phyloP scores from a whole-genome alignment of 2,329 filamentous ascomycete species.

The Lachnellula hyalina region DNA sequence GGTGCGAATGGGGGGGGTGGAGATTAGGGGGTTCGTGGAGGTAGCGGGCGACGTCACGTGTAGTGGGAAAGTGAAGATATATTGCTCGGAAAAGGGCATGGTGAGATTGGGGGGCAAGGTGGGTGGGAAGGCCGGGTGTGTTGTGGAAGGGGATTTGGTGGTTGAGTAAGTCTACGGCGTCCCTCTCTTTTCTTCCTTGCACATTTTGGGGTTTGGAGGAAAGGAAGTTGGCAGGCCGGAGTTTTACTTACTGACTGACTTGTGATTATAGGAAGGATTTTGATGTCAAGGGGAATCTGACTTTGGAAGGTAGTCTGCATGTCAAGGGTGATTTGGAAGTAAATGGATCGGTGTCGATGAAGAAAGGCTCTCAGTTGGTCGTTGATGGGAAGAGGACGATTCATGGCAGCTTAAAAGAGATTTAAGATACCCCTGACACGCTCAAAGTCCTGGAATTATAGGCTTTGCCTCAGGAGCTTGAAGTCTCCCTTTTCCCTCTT shows the following conservation, averaged over 20 bases:
- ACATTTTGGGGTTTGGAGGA: neutral
- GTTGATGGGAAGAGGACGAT: slow-evolving; percentile 24
- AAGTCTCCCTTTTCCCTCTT: no score
- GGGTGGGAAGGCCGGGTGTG: neutral
- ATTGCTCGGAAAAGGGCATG: slow-evolving; percentile 3
- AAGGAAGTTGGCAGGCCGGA: neutral
- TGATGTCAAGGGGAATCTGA: slow-evolving; percentile 8
- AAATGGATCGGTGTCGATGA: slow-evolving; percentile 15
- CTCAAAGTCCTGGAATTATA: no score
- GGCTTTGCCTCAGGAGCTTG: no score
- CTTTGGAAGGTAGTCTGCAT: slow-evolving; percentile 16
- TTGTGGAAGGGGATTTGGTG: slow-evolving; percentile 4
- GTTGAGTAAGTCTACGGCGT: slow-evolving; percentile 10
- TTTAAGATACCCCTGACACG: neutral
- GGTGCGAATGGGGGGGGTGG: slow-evolving; percentile 5
- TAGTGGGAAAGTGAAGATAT: neutral
- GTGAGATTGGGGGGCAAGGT: slow-evolving; percentile 1
- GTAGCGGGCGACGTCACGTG: neutral
- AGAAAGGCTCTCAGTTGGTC: slow-evolving; percentile 13
- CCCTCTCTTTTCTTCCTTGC: neutral
- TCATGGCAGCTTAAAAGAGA: slow-evolving; percentile 18
- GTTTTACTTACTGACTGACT: neutral
- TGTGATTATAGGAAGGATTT: slow-evolving; percentile 9
- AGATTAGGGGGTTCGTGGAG: neutral
- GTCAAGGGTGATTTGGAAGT: slow-evolving; percentile 22